Evolutionary conservation across 1,139 yeast genomes (phyloP), one percentile per base, ranked within the genome.

Genomic region (Hansenula sp.): DNA sequence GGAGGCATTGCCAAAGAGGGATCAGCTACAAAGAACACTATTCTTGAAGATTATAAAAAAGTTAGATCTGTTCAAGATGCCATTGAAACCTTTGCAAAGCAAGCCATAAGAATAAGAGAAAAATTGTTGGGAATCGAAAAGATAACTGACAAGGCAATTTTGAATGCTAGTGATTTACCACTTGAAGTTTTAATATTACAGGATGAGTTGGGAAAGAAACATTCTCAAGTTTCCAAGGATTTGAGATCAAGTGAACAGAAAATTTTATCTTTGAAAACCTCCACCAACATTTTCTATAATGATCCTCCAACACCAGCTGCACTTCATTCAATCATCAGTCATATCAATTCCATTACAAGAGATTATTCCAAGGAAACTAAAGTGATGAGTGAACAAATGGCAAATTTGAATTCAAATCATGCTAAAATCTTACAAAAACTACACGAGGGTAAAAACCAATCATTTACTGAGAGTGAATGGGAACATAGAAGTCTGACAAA

Each of bases 181-280:
- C 46, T 49, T 38, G 58, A 55, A 6, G 24, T 47, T 1, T 36
- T 38, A 9, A 3, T 47, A n/a, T 12, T 54, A 16, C 58, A 50
- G 38, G 44, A 43, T 8, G 43, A 46, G 17, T 36, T 55, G 3
- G 49, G 59, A 42, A 41, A 45, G 9, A 40, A 49, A 0, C 43
- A 36, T 36, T 16, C 36, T 6, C 33, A 36, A 18, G 48, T 49
- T 9, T 15, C 42, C 2, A 19, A 38, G 3, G 27, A 40, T 1
- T 41, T 55, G n/a, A 54, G 57, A 43, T 41, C 36, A 9, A 52
- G 52, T 4, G 57, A 57, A 36, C 40, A 46, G 30, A 48, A 40
- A 27, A 28, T 55, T 1, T 31, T 54, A 13, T 19, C 51, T 2
- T 42, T 57, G 41, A 55, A 57, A 33, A 45, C 57, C 0, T 41